Base-by-base conservation (phyloP, 1,284 basidiomycete genomes). In the Sutorius eximius region DNA sequence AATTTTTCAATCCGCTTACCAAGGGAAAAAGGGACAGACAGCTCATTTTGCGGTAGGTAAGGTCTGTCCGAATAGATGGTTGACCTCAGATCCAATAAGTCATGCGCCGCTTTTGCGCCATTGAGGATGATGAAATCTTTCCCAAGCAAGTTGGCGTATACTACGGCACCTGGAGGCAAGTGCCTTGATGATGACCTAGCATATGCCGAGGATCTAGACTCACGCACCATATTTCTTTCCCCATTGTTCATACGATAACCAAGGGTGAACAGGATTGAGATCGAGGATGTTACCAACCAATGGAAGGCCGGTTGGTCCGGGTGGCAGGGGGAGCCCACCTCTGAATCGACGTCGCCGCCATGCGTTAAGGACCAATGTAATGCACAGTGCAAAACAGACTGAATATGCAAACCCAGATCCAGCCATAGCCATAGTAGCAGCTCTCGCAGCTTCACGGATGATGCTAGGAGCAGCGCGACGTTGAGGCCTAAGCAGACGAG, bases 21-120 rank as follows among this genome's bases (percentile, higher is more conserved):
- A 11, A 43, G 12, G 1, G n/a, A 43, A 46, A 30, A 36, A 36
- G 32, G 10, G 11, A 57, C 64, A 9, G 18, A 65, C 70, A 54
- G n/a, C 48, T 64, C 15, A 37, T 54, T 70, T 8, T 59, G 58
- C 2, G 54, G 55, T 34, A 71, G 42, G 40, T 60, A 20, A 2
- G 76, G 74, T 16, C 79, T 68, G 49, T 72, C 72, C 1, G 75
- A 78, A 59, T 80, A 81, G 18, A 70, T 69, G 1, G 61, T 40
- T 1, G 75, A 73, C n/a, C 77, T 69, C 47, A 65, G 73, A 15
- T 79, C 75, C 42, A 80, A 58, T 12, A 81, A 53, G 30, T 76
- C 78, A 5, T 65, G 67, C 1, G 71, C 75, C 3, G 71, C 66
- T 40, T 71, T 62, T n/a, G 53, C 57, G 15, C 66, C 71, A 38